Base-by-base conservation (phyloP, 805 yeast species). In the Kuraishia cidri region DNA sequence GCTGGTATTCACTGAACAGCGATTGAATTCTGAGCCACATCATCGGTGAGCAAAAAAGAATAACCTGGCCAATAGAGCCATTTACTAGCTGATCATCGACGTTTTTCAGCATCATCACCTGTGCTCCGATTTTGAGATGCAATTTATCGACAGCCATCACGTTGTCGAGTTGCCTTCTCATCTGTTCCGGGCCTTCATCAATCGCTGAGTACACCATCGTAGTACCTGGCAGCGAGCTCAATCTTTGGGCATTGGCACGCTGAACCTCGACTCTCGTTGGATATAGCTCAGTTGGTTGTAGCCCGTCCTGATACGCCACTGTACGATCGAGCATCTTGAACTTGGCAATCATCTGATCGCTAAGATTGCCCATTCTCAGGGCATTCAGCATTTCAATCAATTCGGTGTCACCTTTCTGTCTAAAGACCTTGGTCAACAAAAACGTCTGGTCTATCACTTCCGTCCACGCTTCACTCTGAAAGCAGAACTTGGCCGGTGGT, bases 61-160 rank as follows among this genome's bases (percentile, higher is more conserved):
- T 52, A 1, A 92, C 79, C 24, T 66, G 74, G 0, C 99, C 99
- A 24, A 90, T 62, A 0, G 96, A 74, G 3, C 99, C 98, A 57
- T 92, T 92, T 25, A 92, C 97, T 25, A 92, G 60, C 3, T 64
- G 57, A 7, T 75, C 80, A 41, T 84, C 88, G 19, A 71, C 66
- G 51, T 92, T 92, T 45, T 83, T 85, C 43, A 92, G 58, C 67
- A 85, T 76, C 96, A 92, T 88, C 2, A 92, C 97, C 54, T 92
- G 98, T 0, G 96, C 94, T 23, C 85, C 86, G 34, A 73, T 77
- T 51, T 88, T 90, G 41, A 92, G 58, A 2, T 62, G 65, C n/a
- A 92, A 48, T 4, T 44, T 48, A 36, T 69, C 66, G 18, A 79
- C 81, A 29, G 92, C 94, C 81, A 88, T 78, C 1, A 83, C 80